phyloP scores from a whole-genome alignment of 495 filamentous ascomycete species.

The Bacidia rubella region DNA sequence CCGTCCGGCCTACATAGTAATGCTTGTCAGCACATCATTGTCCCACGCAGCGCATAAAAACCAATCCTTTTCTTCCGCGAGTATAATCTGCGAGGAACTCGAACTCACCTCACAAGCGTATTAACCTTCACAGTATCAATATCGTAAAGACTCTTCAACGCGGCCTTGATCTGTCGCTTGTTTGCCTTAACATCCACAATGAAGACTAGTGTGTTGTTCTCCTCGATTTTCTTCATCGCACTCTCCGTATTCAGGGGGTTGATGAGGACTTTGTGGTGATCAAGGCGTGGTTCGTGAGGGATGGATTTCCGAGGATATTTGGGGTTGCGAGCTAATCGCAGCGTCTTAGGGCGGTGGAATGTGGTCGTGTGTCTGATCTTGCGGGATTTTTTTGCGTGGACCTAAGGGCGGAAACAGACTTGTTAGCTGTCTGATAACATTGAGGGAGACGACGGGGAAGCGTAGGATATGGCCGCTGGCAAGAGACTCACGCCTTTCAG shows the following conservation, averaged over 20 bases:
- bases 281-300: slow-evolving; percentile 75
- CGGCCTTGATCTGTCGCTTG: slow-evolving; percentile 98
- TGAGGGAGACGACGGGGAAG: background rate
- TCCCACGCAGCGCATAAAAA: background rate
- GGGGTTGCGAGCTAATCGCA: slow-evolving; percentile 74
- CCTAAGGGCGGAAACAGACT: slow-evolving; percentile 31
- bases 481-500: slow-evolving; percentile 62
- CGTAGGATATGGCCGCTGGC: slow-evolving; percentile 7
- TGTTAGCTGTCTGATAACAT: slow-evolving; percentile 8
- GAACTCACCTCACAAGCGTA: slow-evolving; percentile 81
- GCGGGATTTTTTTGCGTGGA: slow-evolving; percentile 70
- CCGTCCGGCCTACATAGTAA: slow-evolving; percentile 62
- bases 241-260: slow-evolving; percentile 91
- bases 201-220: slow-evolving; percentile 99
- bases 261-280: slow-evolving; percentile 81
- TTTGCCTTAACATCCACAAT: slow-evolving; percentile 97
- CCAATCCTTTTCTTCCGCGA: background rate
- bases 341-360: slow-evolving; percentile 96
- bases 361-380: slow-evolving; percentile 87
- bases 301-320: slow-evolving; percentile 97
- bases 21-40: slow-evolving; percentile 3
- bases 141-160: slow-evolving; percentile 98
- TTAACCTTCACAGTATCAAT: slow-evolving; percentile 97
- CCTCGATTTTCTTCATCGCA: slow-evolving; percentile 99
- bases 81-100: background rate